phyloP scores from a whole-genome alignment of 1,284 basidiomycete species.

The Ustilago curta region DNA sequence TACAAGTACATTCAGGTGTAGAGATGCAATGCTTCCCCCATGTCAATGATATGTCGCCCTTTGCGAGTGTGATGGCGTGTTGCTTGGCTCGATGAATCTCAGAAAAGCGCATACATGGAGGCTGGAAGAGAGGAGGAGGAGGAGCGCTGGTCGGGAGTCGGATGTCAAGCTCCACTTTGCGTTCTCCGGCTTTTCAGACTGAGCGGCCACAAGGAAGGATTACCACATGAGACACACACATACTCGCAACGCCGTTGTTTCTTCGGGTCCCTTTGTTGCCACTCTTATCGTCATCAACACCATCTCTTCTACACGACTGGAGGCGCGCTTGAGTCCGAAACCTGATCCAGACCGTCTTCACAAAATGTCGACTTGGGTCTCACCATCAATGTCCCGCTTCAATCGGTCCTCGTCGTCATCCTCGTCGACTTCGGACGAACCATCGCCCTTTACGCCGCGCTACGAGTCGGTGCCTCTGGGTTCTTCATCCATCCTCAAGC shows the following conservation, averaged over 20 bases:
- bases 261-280: neutral
- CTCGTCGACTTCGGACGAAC: neutral
- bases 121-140: too few relatives aligned
- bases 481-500: constrained; percentile 35
- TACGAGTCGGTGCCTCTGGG: constrained; percentile 43
- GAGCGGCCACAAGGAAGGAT: constrained; percentile 20
- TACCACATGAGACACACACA: constrained; percentile 10
- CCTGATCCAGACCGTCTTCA: neutral
- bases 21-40: neutral
- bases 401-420: constrained; percentile 11
- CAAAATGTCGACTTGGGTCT: constrained; percentile 44
- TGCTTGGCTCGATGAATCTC: too few relatives aligned
- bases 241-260: neutral
- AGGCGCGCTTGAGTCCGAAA: neutral
- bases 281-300: neutral
- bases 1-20: constrained; percentile 74
- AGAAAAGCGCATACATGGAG: too few relatives aligned
- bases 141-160: too few relatives aligned
- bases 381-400: constrained; percentile 42
- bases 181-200: constrained; percentile 16
- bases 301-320: neutral
- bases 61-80: too few relatives aligned
- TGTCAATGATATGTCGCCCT: neutral
- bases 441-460: constrained; percentile 13
- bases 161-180: too few relatives aligned